Conservation (phyloP, 2,329 filamentous ascomycete genomes). For the Emergomyces orientalis region DNA sequence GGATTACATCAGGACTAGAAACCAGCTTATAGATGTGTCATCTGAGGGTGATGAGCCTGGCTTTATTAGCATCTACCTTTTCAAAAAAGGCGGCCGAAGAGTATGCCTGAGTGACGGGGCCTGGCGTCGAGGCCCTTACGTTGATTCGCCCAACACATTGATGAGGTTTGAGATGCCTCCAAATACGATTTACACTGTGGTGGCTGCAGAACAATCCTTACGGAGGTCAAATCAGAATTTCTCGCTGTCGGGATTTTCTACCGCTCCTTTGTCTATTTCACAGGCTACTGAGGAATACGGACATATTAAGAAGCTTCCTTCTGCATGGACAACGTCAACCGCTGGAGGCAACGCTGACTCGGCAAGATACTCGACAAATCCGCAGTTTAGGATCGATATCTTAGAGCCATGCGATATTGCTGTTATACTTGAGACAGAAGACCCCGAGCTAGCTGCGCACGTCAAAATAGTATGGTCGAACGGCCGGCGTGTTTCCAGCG, state of each 20-base stretch:
- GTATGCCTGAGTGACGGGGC: conserved; percentile 66
- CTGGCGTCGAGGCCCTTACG: conserved; percentile 69
- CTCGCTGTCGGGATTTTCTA: conserved; percentile 74
- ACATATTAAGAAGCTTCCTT: conserved; percentile 49
- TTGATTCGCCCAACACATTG: conserved; percentile 88
- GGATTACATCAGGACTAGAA: conserved; percentile 36
- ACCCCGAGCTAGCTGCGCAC: conserved; percentile 64
- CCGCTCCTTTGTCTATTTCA: conserved; percentile 50
- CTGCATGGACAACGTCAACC: conserved; percentile 66
- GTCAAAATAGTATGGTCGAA: conserved; percentile 73
- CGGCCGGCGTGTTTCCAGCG: conserved; percentile 59
- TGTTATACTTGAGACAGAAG: conserved; percentile 61
- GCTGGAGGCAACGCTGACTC: conserved; percentile 78
- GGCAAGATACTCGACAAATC: conserved; percentile 70
- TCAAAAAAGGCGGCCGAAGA: conserved; percentile 58
- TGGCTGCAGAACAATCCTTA: conserved; percentile 70
- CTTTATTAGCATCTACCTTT: conserved; percentile 82
- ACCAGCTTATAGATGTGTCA: conserved; percentile 25
- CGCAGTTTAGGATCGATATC: conserved; percentile 63
- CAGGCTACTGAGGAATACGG: conserved; percentile 54
- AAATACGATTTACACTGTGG: conserved; percentile 49
- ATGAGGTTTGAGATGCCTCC: conserved; percentile 59
- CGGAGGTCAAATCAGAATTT: conserved; percentile 69
- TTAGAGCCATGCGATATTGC: conserved; percentile 54
- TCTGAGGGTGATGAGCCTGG: conserved; percentile 51